A percentile compares a stretch with the other conserved stretches of the same genome.
These are phyloP conservation scores for Stereocaulon alpinum DNA, from an alignment of 495 filamentous ascomycete genomes.

Conservation along the genomic window DNA sequence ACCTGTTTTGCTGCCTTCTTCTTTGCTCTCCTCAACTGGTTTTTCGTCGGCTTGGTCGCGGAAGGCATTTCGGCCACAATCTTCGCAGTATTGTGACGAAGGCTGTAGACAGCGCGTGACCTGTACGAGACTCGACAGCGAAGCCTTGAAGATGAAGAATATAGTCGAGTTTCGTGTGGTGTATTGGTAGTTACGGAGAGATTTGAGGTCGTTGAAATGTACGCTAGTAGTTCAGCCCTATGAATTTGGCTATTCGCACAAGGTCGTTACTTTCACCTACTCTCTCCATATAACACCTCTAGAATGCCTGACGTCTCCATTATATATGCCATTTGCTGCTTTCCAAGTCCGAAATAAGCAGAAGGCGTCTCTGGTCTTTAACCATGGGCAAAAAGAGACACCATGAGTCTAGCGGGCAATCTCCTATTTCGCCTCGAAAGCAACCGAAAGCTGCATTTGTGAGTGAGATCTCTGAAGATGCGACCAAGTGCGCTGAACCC, in stretches of 20 bases:
- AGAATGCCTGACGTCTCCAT: neutral
- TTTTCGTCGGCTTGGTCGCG: constrained; percentile 63
- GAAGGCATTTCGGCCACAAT: constrained; percentile 20
- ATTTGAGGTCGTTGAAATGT: too few relatives aligned
- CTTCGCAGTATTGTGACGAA: too few relatives aligned
- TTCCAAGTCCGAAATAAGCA: constrained; percentile 2
- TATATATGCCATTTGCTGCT: constrained; percentile 1
- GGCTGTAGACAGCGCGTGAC: neutral
- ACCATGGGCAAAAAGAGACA: neutral
- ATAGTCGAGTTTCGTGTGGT: neutral
- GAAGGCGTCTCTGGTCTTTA: neutral
- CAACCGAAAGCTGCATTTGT: neutral
- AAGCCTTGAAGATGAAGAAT: neutral
- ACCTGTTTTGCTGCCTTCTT: constrained; percentile 76
- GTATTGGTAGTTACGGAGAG: too few relatives aligned
- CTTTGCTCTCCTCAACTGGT: constrained; percentile 75
- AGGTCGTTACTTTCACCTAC: too few relatives aligned
- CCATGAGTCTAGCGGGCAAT: neutral
- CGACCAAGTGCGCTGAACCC: neutral
- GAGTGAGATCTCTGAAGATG: neutral
- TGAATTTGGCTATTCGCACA: too few relatives aligned
- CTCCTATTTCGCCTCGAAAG: neutral
- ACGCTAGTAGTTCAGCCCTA: too few relatives aligned
- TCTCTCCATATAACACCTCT: too few relatives aligned
- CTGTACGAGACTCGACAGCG: too few relatives aligned